Evolutionary conservation across 148 eudicot species (phyloP), one percentile per base, ranked within the genome.

Genomic region (Rheum nobile): DNA sequence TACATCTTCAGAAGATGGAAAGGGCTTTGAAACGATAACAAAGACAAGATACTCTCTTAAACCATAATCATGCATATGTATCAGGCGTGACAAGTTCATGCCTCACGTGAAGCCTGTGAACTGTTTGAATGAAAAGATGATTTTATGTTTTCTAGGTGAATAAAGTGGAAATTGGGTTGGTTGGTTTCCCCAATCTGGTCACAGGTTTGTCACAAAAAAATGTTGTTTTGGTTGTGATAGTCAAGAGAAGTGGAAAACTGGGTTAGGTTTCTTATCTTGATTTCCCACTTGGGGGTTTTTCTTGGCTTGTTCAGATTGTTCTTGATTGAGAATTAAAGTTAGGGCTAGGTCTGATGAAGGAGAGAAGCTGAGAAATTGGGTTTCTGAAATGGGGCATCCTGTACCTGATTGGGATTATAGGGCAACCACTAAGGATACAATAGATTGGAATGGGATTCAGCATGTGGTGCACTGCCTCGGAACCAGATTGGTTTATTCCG

Each of bases 401-500:
- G 89, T 89, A 65, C 84, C 86, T 29, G 86, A 88, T 82, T 90
- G 90, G 90, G 96, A 95, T 65, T 77, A 81, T 37, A 84, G 77
- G 76, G 83, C 78, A 47, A 81, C 90, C 39, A 79, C 82, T 80
- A 96, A 90, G 77, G 39, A 86, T 44, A 82, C 77, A 13, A 85
- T 71, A 72, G 97, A 90, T 71, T 87, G 86, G 87, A 88, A 87
- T 84, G 98, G 97, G 50, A 88, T 81, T 73, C 78, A 80, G 17
- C 91, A 90, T 57, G 86, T 95, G 57, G 79, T 88, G 21, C 90
- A n/a, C n/a, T n/a, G n/a, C n/a, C n/a, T n/a, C n/a, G n/a, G n/a
- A n/a, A n/a, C n/a, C n/a, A n/a, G n/a, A n/a, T n/a, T n/a, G n/a
- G n/a, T n/a, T n/a, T n/a, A n/a, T n/a, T n/a, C n/a, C n/a, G n/a